Base-by-base conservation (phyloP, 2,329 filamentous ascomycete genomes). In the Botrytis byssoidea region DNA sequence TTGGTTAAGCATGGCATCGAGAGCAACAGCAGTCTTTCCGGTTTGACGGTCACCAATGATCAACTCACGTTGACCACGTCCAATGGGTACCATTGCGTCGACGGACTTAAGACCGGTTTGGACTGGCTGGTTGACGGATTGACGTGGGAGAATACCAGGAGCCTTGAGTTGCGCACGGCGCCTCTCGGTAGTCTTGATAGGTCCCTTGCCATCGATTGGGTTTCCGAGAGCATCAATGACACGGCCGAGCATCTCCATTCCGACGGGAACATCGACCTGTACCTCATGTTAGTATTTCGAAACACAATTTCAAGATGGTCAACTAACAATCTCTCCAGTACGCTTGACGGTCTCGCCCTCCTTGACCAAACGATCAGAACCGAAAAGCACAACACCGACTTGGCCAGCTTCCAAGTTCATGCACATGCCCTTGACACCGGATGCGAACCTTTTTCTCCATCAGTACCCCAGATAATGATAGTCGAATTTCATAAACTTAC, bases 341-440 rank as follows among this genome's bases (percentile, higher is more conserved):
- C 96, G 95, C 93, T 97, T 98, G 87, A 99, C 96, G 79, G 93
- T 95, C 90, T 99, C 95, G 84, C 96, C 96, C 88, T 99, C 96
- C 90, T 94, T 96, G 91, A 99, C 96, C 82, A 98, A 90, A 95
- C 96, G 95, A 88, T 99, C 96, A 84, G 96, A 98, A 92, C 96
- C 96, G 91, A 99, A 99, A 84, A 99, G 91, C 91, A 99, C 96
- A 83, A 99, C 95, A 97, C 96, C 96, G 88, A 99, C 96, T 88
- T 98, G 96, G 86, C 96, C 96, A 86, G 96, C 96, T 89, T 99
- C 96, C 87, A 99, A 92, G 93, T 99, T 99, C 95, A 99, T 98
- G 93, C 95, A 98, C 96, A 99, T 99, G 86, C 96, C 96, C 92
- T 98, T 98, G 87, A 98, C 96, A 86, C 96, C 96, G 79, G 96